Evolutionary conservation across 345 rosid genomes (phyloP).

Genomic region (Noccaea caerulescens): DNA sequence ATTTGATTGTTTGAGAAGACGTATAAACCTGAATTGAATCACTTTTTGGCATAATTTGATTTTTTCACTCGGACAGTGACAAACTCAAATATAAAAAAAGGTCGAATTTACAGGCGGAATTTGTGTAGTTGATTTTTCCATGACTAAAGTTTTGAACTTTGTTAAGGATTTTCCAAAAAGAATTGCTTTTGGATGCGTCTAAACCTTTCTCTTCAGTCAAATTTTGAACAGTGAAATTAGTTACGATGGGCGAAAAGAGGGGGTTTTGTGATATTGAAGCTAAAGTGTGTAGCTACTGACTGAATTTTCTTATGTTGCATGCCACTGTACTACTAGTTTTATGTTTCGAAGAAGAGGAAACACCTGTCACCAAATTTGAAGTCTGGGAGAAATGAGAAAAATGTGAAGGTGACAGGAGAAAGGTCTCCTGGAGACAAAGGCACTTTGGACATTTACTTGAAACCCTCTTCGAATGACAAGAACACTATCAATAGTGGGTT

Average conservation of each 20-base stretch:
- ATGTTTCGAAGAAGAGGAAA: constrained; percentile 78
- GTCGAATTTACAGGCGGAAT: not conserved
- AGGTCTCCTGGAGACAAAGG: constrained; percentile 74
- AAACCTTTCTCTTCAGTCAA: not conserved
- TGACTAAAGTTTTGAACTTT: not conserved
- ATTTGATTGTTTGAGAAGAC: constrained; percentile 20
- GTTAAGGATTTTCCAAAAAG: not conserved
- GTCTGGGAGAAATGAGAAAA: constrained; percentile 57
- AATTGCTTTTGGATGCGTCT: not conserved
- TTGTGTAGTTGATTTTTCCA: not conserved
- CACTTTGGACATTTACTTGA: constrained; percentile 67
- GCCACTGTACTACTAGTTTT: constrained; percentile 58
- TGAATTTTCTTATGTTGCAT: constrained; percentile 23
- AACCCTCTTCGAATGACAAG: constrained; percentile 52
- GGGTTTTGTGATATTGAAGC: constrained; percentile 22
- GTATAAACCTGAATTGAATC: constrained; percentile 18
- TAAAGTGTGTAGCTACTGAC: constrained; percentile 7
- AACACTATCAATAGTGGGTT: constrained; percentile 30
- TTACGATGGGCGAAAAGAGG: constrained; percentile 1
- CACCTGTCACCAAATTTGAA: constrained; percentile 64
- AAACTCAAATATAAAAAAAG: not conserved
- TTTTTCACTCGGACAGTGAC: not conserved
- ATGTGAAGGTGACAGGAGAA: constrained; percentile 53
- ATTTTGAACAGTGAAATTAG: constrained; percentile 3
- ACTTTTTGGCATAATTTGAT: not conserved